Evolutionary conservation across 2,329 filamentous ascomycete species (phyloP).

Genomic region (Grosmannia serpens): DNA sequence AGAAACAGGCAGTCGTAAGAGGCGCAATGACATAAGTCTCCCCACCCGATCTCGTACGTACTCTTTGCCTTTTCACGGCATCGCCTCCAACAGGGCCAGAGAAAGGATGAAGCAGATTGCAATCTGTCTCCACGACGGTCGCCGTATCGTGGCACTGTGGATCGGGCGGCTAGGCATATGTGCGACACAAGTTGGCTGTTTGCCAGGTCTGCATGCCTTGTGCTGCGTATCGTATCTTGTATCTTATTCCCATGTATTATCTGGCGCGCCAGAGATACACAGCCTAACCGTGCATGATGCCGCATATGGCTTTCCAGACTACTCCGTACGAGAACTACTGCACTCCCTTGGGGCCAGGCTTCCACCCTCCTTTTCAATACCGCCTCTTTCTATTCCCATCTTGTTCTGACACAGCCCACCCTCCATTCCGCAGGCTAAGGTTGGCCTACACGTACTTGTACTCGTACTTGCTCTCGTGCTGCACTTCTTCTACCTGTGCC

Average conservation of each 20-base stretch:
- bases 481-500: not conserved
- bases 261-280: not conserved
- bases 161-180: not conserved
- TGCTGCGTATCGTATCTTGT: no score
- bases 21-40: not conserved
- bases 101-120: not conserved
- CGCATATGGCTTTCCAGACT: not conserved
- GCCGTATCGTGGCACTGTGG: not conserved
- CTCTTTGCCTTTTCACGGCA: not conserved
- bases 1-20: not conserved
- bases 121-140: not conserved
- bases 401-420: conserved; percentile 2
- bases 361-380: not conserved
- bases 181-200: not conserved
- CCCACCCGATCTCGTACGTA: not conserved
- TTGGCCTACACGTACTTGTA: not conserved
- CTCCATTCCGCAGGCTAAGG: not conserved
- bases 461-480: not conserved
- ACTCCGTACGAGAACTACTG: not conserved
- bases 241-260: not conserved
- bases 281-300: not conserved
- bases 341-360: not conserved
- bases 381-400: not conserved
- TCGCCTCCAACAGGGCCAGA: not conserved
- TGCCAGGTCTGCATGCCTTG: not conserved